Percentiles rank a stretch among this genome's conserved stretches.
phyloP scores from a whole-genome alignment of 768 basidiomycete species.

The Clitopilus hobsonii region DNA sequence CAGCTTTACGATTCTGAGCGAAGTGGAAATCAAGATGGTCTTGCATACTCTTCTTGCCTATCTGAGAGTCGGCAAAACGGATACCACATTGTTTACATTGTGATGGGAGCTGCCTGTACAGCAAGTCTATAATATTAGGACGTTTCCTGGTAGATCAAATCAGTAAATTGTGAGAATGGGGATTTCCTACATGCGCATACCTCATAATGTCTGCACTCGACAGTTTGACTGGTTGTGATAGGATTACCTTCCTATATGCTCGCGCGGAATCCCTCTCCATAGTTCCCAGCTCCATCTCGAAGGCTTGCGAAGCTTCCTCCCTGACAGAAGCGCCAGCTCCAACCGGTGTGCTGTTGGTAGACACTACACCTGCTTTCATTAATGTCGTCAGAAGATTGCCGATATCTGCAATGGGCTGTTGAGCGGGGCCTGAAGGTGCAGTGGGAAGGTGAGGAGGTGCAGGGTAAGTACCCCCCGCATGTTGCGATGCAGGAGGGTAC shows the following conservation, averaged over 20 bases:
- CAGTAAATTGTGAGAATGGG: too few species aligned
- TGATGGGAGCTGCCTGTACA: conserved; percentile 70
- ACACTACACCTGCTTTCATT: conserved; percentile 75
- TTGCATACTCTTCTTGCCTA: conserved; percentile 75
- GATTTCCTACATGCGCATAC: too few species aligned
- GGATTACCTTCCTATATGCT: conserved; percentile 56
- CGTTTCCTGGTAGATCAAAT: conserved; percentile 40
- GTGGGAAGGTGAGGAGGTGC: conserved; percentile 6
- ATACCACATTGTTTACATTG: conserved; percentile 95
- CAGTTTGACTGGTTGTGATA: conserved; percentile 57
- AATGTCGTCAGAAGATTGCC: conserved; percentile 61
- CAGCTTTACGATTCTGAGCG: conserved; percentile 82
- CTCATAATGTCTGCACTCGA: conserved; percentile 66
- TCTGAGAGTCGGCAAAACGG: conserved; percentile 70
- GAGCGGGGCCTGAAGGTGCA: conserved; percentile 25
- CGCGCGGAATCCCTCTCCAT: conserved; percentile 43
- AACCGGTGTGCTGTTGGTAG: conserved; percentile 45
- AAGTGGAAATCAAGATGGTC: conserved; percentile 97
- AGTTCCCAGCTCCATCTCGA: conserved; percentile 24
- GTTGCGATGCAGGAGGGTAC: conserved; percentile 8
- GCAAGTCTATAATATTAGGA: conserved; percentile 55
- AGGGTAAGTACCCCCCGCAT: neutral
- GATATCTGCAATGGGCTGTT: conserved; percentile 33
- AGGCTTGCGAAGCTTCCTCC: conserved; percentile 26
- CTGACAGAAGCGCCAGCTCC: conserved; percentile 41